A percentile compares a stretch with the other conserved stretches of the same genome.
These are phyloP conservation scores for Dendrobium nobile DNA, from an alignment of 106 monocot species.

Conservation along the genomic window DNA sequence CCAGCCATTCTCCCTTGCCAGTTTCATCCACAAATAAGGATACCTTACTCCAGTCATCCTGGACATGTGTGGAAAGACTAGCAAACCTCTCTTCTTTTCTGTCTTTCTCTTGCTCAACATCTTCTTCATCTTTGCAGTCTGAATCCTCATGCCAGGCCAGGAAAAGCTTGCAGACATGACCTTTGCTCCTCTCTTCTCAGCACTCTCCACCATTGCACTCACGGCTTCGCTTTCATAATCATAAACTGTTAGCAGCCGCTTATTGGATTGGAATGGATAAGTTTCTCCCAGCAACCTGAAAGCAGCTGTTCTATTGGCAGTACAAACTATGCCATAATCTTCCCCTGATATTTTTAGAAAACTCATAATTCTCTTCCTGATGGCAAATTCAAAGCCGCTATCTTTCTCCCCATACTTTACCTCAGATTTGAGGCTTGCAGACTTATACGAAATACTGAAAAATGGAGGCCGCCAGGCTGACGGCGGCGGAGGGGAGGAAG, in stretches of 20 bases:
- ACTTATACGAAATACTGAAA: slow-evolving; percentile 55
- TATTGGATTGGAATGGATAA: slow-evolving; percentile 49
- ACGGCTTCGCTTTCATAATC: slow-evolving; percentile 68
- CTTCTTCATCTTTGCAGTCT: slow-evolving; percentile 38
- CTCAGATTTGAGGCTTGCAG: slow-evolving; percentile 36
- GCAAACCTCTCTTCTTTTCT: slow-evolving; percentile 38
- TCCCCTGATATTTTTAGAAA: slow-evolving; percentile 44
- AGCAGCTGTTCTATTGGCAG: slow-evolving; percentile 53
- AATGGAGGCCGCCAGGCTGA: slow-evolving; percentile 16
- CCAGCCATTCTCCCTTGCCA: slow-evolving; percentile 74
- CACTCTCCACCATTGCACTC: slow-evolving; percentile 27
- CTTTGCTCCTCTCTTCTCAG: slow-evolving; percentile 36
- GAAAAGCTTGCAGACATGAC: slow-evolving; percentile 43
- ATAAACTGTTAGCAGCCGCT: slow-evolving; percentile 51
- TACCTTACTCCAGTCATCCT: slow-evolving; percentile 61
- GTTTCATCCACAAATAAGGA: slow-evolving; percentile 75
- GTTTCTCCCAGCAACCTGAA: slow-evolving; percentile 69
- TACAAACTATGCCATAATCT: slow-evolving; percentile 54
- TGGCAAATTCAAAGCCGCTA: slow-evolving; percentile 23
- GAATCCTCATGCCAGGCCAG: slow-evolving; percentile 58
- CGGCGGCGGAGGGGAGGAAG: not conserved
- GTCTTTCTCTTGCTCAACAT: slow-evolving; percentile 23
- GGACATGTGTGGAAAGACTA: slow-evolving; percentile 74
- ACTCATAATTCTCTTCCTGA: slow-evolving; percentile 43
- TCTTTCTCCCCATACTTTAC: slow-evolving; percentile 19